Evolutionary conservation across 495 filamentous ascomycete species (phyloP), one percentile per base, ranked within the genome.

Genomic region (Staphylotrichum tortipilum): DNA sequence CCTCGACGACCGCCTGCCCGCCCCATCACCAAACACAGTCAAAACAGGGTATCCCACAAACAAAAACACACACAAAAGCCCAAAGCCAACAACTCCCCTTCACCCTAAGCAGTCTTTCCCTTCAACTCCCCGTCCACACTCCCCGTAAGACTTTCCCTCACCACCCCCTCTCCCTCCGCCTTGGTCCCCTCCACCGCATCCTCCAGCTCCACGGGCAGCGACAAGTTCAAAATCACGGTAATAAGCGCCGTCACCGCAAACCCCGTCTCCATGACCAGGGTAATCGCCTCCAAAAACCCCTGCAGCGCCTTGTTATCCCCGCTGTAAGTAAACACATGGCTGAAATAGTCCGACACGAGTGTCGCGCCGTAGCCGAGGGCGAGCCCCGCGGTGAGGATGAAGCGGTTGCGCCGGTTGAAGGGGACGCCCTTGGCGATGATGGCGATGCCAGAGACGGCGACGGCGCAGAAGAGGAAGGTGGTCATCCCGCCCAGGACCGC

Each of bases 401-500:
- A 96, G 3, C 89, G 78, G 59, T 88, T 95, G 44, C 89, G 83
- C 6, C 89, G 79, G 23, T 80, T 94, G 67, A 94, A 94, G 3
- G 82, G 78, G 4, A 86, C 75, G 40, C 68, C 68, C 8, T 81
- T 83, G 21, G 80, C 71, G 58, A 92, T 87, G 56, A 96, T 94
- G 38, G 88, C 78, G 50, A 95, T 79, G 56, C 90, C 90, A 2
- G 86, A 92, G 14, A 94, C 80, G 15, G 86, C 85, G 22, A 96
- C 90, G 8, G 86, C 76, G 52, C 75, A 77, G 71, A 95, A 95
- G 14, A 96, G 74, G 68, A 95, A 95, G 2, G 88, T 90, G 0
- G 90, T 95, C 87, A 96, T 94, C 26, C 90, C 90, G 44, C 89
- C 89, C 4, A 95, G 72, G 1, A 94, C 88, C 2, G 90, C 56